A percentile compares a stretch with the other conserved stretches of the same genome.
phyloP scores from a whole-genome alignment of 768 basidiomycete genomes.

The Leucosporidium scottii region DNA sequence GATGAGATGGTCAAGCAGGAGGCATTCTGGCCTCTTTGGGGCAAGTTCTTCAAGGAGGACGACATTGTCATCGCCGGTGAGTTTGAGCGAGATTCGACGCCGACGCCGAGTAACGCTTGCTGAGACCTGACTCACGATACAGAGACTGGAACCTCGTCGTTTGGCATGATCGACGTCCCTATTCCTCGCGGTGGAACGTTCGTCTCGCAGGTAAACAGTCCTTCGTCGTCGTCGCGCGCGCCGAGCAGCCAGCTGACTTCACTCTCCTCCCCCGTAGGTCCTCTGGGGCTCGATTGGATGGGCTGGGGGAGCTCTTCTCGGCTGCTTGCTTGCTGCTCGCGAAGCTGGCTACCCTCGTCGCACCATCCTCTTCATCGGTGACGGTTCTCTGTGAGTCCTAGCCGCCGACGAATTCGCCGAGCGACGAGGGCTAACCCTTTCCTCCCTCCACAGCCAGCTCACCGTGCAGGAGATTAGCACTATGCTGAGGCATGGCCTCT shows the following conservation, averaged over 20 bases:
- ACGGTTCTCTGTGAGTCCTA: constrained; percentile 52
- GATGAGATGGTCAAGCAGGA: constrained; percentile 39
- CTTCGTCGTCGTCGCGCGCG: constrained; percentile 1
- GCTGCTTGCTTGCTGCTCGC: constrained; percentile 51
- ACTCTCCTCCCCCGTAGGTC: constrained; percentile 45
- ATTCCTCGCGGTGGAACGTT: constrained; percentile 64
- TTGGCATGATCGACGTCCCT: constrained; percentile 74
- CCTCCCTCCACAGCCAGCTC: constrained; percentile 22
- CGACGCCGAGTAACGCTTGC: background rate
- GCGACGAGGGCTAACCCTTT: background rate
- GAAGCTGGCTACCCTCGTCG: constrained; percentile 55
- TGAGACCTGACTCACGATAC: constrained; percentile 52
- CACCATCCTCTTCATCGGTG: constrained; percentile 76
- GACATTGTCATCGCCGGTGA: constrained; percentile 44
- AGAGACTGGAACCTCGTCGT: constrained; percentile 83
- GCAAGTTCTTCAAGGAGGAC: constrained; percentile 28
- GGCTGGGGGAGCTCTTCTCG: constrained; percentile 71
- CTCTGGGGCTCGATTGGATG: constrained; percentile 91
- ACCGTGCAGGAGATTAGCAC: constrained; percentile 51
- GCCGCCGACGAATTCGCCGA: background rate
- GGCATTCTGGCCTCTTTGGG: constrained; percentile 36
- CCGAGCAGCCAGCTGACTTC: constrained; percentile 3
- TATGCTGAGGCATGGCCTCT: constrained; percentile 65
- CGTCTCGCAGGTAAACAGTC: constrained; percentile 50
- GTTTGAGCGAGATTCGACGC: background rate